A percentile compares a stretch with the other conserved stretches of the same genome.
Conservation (phyloP, 2,329 filamentous ascomycete genomes). For the Chaetomium sp. region DNA sequence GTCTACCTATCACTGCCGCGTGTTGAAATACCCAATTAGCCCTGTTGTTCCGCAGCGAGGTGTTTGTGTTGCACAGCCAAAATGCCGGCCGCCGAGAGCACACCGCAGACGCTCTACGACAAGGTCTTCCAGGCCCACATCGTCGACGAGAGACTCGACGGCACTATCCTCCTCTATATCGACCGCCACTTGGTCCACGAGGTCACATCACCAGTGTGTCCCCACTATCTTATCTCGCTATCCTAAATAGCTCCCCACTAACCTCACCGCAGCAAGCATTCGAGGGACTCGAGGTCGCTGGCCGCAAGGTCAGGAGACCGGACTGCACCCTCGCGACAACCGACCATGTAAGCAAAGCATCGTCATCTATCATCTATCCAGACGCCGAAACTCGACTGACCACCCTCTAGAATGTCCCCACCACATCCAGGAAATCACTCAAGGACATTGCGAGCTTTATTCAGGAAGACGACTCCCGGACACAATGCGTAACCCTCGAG, state of each 20-base stretch:
- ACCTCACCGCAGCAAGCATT: slow-evolving; percentile 78
- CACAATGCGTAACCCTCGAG: slow-evolving; percentile 94
- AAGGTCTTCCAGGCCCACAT: slow-evolving; percentile 96
- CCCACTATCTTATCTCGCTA: not conserved
- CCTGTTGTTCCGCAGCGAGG: not conserved
- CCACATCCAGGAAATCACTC: slow-evolving; percentile 84
- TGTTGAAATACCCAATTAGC: not conserved
- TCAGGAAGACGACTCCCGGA: slow-evolving; percentile 87
- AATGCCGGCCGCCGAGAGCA: slow-evolving; percentile 75
- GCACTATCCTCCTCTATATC: slow-evolving; percentile 90
- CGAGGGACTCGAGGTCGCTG: slow-evolving; percentile 88
- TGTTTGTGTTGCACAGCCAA: slow-evolving; percentile 40
- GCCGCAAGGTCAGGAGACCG: slow-evolving; percentile 83
- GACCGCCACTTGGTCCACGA: slow-evolving; percentile 97
- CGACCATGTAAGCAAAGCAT: slow-evolving; percentile 73
- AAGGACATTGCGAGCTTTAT: slow-evolving; percentile 95
- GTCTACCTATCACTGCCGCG: not conserved
- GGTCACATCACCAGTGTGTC: slow-evolving; percentile 87
- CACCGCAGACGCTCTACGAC: slow-evolving; percentile 88
- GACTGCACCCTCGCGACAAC: slow-evolving; percentile 97
- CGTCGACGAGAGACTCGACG: slow-evolving; percentile 92
- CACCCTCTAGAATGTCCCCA: slow-evolving; percentile 78
- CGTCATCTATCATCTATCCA: not conserved
- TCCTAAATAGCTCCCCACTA: not conserved
- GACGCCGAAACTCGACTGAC: not conserved